Evolutionary conservation across 2,329 filamentous ascomycete species (phyloP).

Genomic region (Coniochaeta prunicola): DNA sequence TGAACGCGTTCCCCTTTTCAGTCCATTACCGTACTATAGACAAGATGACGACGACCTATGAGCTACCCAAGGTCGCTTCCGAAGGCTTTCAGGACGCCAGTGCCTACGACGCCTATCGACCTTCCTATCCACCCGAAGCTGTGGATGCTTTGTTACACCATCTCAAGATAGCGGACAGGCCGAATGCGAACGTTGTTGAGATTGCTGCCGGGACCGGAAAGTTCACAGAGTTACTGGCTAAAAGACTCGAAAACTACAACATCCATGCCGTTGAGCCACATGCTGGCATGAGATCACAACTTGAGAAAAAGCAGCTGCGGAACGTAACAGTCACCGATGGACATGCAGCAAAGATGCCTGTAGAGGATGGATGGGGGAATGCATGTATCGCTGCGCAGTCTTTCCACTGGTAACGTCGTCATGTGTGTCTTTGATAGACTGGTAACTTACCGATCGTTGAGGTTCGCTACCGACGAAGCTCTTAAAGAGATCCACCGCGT

Average conservation of each 20-base stretch:
- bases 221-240: conserved; percentile 37
- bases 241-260: conserved; percentile 46
- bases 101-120: conserved; percentile 61
- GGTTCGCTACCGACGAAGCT: conserved; percentile 60
- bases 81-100: conserved; percentile 59
- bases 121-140: conserved; percentile 54
- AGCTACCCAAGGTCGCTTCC: conserved; percentile 21
- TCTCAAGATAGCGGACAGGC: conserved; percentile 40
- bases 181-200: conserved; percentile 31
- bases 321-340: conserved; percentile 50
- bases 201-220: conserved; percentile 25
- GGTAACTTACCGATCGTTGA: conserved; percentile 17
- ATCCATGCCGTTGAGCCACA: conserved; percentile 55
- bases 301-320: conserved; percentile 49
- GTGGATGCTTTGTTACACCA: conserved; percentile 50
- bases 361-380: conserved; percentile 53
- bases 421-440: neutral
- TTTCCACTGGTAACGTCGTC: conserved; percentile 45
- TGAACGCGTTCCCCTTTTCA: neutral
- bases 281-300: conserved; percentile 54
- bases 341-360: conserved; percentile 47
- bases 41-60: neutral
- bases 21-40: neutral
- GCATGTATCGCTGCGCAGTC: conserved; percentile 60
- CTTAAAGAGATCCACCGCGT: conserved; percentile 61